Base-by-base conservation (phyloP, 306 rosid species). In the Trifolium repens region DNA sequence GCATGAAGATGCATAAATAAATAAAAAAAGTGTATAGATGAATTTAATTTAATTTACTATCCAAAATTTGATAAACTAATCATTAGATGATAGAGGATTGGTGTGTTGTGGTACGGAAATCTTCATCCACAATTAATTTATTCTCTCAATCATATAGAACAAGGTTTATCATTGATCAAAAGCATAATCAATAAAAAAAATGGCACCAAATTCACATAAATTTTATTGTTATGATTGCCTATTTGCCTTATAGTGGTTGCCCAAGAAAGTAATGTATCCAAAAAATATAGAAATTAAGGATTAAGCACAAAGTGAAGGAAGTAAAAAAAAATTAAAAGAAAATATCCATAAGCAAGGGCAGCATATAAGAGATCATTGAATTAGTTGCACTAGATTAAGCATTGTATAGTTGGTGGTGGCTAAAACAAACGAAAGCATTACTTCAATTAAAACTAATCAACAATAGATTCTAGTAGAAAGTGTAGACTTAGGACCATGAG, bases 11-110 rank as follows among this genome's bases (percentile, higher is more conserved):
- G 64, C 47, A 39, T 39, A 8, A 39, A 39, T 39, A 39, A 39
- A 37, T 5, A 34, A 35, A 37, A 37, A 39, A 39, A 0, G 42
- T 39, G 42, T 39, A 61, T 65, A 34, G 58, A 76, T 71, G 79
- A 80, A 82, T 43, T 37, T 32, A 61, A 59, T 27, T 27, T 22
- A 47, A 52, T 52, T 64, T 76, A 44, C 46, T 61, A 22, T 69
- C 46, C 85, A 75, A 69, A 82, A 80, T 74, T 78, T 74, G 52
- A 57, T 78, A 62, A 37, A 47, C 83, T 50, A 82, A 85, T 85
- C 79, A 89, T 87, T 75, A 75, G 81, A 62, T 80, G 68, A 71
- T 62, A 26, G 44, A 1, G 32, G 67, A 66, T 59, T 71, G 49
- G 11, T 40, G 42, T 43, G 59, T 54, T 27, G 42, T 66, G 44